Evolutionary conservation across 805 yeast genomes (phyloP).

Genomic region (Kodamaea neixiangensis): DNA sequence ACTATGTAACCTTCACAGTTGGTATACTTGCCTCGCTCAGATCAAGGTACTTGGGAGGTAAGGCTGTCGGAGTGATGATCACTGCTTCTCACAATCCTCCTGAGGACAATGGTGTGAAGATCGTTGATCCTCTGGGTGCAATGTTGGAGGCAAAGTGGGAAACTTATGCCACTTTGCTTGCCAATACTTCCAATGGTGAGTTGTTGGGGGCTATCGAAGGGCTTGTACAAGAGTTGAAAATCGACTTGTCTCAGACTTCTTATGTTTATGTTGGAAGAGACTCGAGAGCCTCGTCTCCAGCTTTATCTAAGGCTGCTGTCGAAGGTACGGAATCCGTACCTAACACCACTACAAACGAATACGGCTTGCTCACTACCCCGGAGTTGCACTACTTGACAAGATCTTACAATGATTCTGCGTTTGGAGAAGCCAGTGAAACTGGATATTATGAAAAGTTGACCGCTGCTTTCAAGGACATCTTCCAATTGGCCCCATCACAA

Average conservation of each 20-base stretch:
- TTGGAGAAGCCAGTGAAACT: slow-evolving; percentile 61
- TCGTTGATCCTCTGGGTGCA: slow-evolving; percentile 92
- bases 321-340: slow-evolving; percentile 60
- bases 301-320: slow-evolving; percentile 56
- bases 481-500: slow-evolving; percentile 20
- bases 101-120: slow-evolving; percentile 48
- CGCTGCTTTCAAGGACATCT: slow-evolving; percentile 50
- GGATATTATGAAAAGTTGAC: slow-evolving; percentile 73
- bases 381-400: slow-evolving; percentile 88
- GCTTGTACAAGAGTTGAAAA: slow-evolving; percentile 43
- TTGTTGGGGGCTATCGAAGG: slow-evolving; percentile 41
- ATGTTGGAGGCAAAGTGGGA: slow-evolving; percentile 91
- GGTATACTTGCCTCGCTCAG: slow-evolving; percentile 83
- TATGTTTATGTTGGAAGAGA: slow-evolving; percentile 77
- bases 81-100: slow-evolving; percentile 97
- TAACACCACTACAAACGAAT: slow-evolving; percentile 47
- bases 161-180: slow-evolving; percentile 70
- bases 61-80: slow-evolving; percentile 91
- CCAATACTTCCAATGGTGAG: slow-evolving; percentile 60
- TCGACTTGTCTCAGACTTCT: slow-evolving; percentile 46
- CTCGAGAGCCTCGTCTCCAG: slow-evolving; percentile 81
- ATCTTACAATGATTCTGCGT: slow-evolving; percentile 61
- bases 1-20: slow-evolving; percentile 72
- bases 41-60: slow-evolving; percentile 67
- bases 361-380: slow-evolving; percentile 85